Evolutionary conservation across 306 rosid species (phyloP).

Genomic region (Cucurbita moschata): DNA sequence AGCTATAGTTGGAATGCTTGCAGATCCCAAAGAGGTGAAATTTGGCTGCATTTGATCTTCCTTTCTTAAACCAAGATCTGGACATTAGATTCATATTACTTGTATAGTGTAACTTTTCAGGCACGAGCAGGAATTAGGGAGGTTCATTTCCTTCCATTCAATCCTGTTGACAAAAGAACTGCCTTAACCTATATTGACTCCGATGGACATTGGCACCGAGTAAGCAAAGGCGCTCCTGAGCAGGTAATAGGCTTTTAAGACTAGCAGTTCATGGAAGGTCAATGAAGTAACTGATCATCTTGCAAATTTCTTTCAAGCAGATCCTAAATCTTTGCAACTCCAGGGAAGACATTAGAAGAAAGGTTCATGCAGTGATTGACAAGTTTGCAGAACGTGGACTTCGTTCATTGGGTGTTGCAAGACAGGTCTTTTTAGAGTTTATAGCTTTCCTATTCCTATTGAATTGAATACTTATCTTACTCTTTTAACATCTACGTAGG

Average conservation of each 20-base stretch:
- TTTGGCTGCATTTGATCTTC: background rate
- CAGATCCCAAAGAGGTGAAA: slow-evolving; percentile 91
- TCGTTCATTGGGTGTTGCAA: slow-evolving; percentile 86
- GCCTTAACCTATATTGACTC: slow-evolving; percentile 87
- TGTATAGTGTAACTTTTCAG: slow-evolving; percentile 22
- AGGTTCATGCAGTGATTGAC: slow-evolving; percentile 60
- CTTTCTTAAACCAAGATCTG: background rate
- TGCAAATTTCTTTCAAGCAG: slow-evolving; percentile 24
- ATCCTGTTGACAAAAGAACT: slow-evolving; percentile 96
- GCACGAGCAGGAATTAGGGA: slow-evolving; percentile 93
- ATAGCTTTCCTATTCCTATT: background rate
- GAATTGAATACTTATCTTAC: slow-evolving; percentile 7
- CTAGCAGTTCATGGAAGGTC: background rate
- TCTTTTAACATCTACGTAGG: slow-evolving; percentile 25
- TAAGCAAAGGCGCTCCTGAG: slow-evolving; percentile 99
- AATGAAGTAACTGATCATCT: background rate
- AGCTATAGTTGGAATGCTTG: slow-evolving; percentile 97
- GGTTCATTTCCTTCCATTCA: slow-evolving; percentile 89
- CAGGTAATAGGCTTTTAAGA: slow-evolving; percentile 40
- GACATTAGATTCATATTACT: background rate
- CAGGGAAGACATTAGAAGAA: slow-evolving; percentile 72
- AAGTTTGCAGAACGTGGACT: slow-evolving; percentile 99
- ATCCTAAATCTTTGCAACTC: slow-evolving; percentile 81
- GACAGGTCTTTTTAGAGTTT: slow-evolving; percentile 52
- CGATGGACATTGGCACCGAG: slow-evolving; percentile 79